Evolutionary conservation across 805 yeast genomes (phyloP).

Genomic region (Kazachstania taianensis): DNA sequence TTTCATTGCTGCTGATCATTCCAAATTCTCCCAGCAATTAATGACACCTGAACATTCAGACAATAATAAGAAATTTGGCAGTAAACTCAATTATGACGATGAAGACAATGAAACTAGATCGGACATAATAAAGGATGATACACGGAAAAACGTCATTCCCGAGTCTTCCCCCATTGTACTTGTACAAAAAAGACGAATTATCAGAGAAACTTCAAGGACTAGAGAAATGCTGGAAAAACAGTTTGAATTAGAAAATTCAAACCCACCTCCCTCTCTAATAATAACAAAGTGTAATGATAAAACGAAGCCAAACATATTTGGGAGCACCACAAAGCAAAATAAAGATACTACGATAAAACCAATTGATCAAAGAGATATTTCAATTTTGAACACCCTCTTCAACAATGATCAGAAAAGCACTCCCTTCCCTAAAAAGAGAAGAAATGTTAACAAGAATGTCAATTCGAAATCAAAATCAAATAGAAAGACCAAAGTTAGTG

Average conservation of each 20-base stretch:
- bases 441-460: too few species aligned
- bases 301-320: background rate
- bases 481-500: background rate
- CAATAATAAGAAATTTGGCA: background rate
- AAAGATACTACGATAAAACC: slow-evolving; percentile 5
- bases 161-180: slow-evolving; percentile 20
- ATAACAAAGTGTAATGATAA: slow-evolving; percentile 9
- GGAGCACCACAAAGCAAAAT: slow-evolving; percentile 1
- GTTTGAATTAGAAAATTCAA: slow-evolving; percentile 6
- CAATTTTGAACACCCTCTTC: slow-evolving; percentile 20
- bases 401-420: background rate
- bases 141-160: too few species aligned
- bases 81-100: too few species aligned
- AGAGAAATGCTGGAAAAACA: slow-evolving; percentile 11
- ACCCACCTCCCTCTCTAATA: slow-evolving; percentile 10
- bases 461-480: background rate
- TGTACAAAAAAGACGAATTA: slow-evolving; percentile 17
- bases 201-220: slow-evolving; percentile 13
- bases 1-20: background rate
- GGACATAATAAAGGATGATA: too few species aligned
- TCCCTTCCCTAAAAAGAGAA: background rate
- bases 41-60: background rate
- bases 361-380: slow-evolving; percentile 14
- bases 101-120: too few species aligned
- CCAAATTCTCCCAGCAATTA: background rate